Evolutionary conservation across 1,139 yeast genomes (phyloP).

Genomic region (Candida tetrigidarum): DNA sequence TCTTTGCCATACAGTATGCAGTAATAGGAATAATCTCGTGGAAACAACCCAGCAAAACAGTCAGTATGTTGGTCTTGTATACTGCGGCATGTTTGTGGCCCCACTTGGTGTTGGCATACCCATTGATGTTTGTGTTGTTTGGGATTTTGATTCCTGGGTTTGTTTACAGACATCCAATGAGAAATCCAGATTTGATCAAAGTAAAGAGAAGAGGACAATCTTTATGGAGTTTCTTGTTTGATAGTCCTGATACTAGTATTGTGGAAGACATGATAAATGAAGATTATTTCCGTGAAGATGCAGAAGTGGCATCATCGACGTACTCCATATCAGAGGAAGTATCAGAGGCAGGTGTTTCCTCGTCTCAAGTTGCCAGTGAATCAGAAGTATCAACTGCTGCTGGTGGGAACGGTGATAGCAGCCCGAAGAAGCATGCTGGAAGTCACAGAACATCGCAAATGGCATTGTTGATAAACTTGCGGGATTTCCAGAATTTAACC

Average conservation of each 20-base stretch:
- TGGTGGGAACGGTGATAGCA: background rate
- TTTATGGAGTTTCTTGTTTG: constrained; percentile 51
- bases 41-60: constrained; percentile 63
- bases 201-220: constrained; percentile 61
- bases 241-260: constrained; percentile 45
- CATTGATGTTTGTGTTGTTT: constrained; percentile 58
- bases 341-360: constrained; percentile 13
- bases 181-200: constrained; percentile 44
- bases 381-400: constrained; percentile 5
- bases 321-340: constrained; percentile 16
- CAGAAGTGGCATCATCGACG: constrained; percentile 14
- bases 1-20: constrained; percentile 61
- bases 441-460: constrained; percentile 40
- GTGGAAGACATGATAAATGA: constrained; percentile 40
- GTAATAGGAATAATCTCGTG: constrained; percentile 60
- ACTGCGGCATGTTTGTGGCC: constrained; percentile 73
- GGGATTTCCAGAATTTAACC: constrained; percentile 67
- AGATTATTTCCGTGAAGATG: constrained; percentile 18
- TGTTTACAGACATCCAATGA: constrained; percentile 68
- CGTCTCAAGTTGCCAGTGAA: constrained; percentile 12
- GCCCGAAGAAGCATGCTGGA: constrained; percentile 23
- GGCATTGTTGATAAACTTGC: constrained; percentile 55
- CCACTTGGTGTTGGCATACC: constrained; percentile 65
- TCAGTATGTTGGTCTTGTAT: constrained; percentile 53
- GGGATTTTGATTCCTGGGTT: constrained; percentile 76